phyloP scores from a whole-genome alignment of 352 stramenopile species.

The Phytophthora citrophthora region DNA sequence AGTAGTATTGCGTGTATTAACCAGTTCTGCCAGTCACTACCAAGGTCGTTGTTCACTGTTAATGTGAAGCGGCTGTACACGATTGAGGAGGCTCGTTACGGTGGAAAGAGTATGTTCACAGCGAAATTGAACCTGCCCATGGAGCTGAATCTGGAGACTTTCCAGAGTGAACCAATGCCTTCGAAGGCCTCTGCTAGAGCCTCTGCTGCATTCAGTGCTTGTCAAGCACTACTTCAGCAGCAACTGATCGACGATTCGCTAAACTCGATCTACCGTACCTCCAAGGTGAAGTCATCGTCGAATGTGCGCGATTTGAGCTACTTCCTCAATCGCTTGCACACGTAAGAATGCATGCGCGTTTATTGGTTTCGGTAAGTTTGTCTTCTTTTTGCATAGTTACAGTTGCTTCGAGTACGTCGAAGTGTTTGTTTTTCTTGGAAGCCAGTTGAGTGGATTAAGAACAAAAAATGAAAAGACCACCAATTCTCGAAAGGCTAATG shows the following conservation, averaged over 20 bases:
- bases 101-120: constrained; percentile 56
- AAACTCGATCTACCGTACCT: constrained; percentile 77
- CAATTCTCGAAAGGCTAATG: no score
- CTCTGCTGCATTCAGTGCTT: constrained; percentile 62
- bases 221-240: constrained; percentile 55
- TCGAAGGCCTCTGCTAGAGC: constrained; percentile 71
- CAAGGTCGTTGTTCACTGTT: constrained; percentile 54
- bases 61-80: constrained; percentile 66
- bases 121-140: constrained; percentile 56
- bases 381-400: background rate
- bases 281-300: constrained; percentile 47
- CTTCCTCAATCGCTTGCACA: constrained; percentile 55
- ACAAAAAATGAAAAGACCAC: no score
- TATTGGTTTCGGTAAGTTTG: background rate
- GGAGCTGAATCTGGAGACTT: constrained; percentile 53
- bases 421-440: background rate
- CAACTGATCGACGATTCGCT: constrained; percentile 67
- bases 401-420: background rate
- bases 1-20: constrained; percentile 78
- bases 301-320: constrained; percentile 59
- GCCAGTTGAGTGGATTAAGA: background rate
- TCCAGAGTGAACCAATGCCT: constrained; percentile 53
- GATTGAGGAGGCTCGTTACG: constrained; percentile 36
- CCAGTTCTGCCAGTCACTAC: constrained; percentile 81
- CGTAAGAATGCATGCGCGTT: constrained; percentile 12